phyloP scores from a whole-genome alignment of 352 stramenopile species.

The Peronospora tabacina region DNA sequence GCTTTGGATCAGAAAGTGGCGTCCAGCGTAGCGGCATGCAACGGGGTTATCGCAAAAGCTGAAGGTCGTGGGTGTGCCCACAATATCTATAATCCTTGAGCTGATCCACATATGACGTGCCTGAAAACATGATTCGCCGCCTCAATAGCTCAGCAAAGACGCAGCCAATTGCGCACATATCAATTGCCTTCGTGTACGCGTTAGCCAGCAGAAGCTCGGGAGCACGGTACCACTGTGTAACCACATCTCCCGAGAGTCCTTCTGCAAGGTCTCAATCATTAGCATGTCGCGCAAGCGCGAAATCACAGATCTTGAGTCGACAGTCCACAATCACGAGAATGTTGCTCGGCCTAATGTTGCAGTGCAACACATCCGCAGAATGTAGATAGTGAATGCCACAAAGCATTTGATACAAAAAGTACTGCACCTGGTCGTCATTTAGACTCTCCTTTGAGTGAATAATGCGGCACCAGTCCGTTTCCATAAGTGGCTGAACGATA shows the following conservation, averaged over 20 bases:
- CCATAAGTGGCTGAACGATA: constrained; percentile 96
- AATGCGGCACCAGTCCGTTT: constrained; percentile 91
- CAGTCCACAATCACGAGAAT: constrained; percentile 93
- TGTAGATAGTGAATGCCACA: constrained; percentile 94
- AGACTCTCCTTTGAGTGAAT: constrained; percentile 87
- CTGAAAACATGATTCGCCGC: constrained; percentile 76
- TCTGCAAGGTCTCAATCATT: constrained; percentile 75
- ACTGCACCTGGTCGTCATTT: constrained; percentile 92
- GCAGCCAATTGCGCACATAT: constrained; percentile 97
- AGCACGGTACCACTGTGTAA: constrained; percentile 90
- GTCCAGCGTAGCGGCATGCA: constrained; percentile 69
- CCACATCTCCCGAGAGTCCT: constrained; percentile 89
- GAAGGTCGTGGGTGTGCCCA: constrained; percentile 78
- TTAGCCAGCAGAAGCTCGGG: constrained; percentile 80
- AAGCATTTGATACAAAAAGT: constrained; percentile 95
- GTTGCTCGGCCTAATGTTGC: constrained; percentile 97
- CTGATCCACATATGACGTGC: constrained; percentile 83
- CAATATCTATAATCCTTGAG: constrained; percentile 82
- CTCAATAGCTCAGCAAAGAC: constrained; percentile 98
- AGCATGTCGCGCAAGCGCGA: constrained; percentile 76
- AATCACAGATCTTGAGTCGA: constrained; percentile 83
- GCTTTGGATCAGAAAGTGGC: constrained; percentile 75
- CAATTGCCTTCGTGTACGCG: constrained; percentile 79
- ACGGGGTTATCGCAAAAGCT: constrained; percentile 83
- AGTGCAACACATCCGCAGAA: constrained; percentile 91